Conservation (phyloP, 305 asterid genomes). For the Fraxinus paxiana region DNA sequence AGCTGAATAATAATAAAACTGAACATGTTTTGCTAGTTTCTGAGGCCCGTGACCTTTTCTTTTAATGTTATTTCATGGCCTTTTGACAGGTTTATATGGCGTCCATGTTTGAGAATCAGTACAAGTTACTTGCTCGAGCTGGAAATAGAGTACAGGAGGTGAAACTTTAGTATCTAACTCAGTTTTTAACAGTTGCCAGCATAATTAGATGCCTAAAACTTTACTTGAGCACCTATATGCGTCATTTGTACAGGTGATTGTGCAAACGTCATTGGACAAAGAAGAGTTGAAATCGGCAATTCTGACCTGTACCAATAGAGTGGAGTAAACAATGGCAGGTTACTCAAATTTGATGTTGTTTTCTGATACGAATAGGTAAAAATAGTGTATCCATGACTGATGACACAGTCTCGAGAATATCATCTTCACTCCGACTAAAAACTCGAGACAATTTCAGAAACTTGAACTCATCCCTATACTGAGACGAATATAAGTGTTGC, state of each 20-base stretch:
- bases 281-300: constrained; percentile 75
- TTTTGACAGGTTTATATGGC: constrained; percentile 78
- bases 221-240: background rate
- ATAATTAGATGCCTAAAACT: background rate
- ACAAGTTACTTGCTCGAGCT: constrained; percentile 91
- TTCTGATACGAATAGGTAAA: background rate
- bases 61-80: background rate
- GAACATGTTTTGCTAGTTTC: background rate
- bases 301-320: constrained; percentile 71
- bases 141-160: constrained; percentile 92
- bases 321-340: constrained; percentile 38
- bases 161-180: constrained; percentile 12
- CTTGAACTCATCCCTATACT: background rate
- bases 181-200: background rate
- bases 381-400: background rate
- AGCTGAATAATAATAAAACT: background rate
- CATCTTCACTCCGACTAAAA: background rate
- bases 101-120: constrained; percentile 72
- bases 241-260: constrained; percentile 55
- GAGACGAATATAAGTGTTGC: background rate
- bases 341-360: background rate
- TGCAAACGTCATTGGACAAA: constrained; percentile 60
- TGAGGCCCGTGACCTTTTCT: background rate
- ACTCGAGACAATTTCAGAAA: background rate
- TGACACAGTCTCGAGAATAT: background rate